Base-by-base conservation (phyloP, 495 filamentous ascomycete genomes). In the Cryomyces antarcticus region DNA sequence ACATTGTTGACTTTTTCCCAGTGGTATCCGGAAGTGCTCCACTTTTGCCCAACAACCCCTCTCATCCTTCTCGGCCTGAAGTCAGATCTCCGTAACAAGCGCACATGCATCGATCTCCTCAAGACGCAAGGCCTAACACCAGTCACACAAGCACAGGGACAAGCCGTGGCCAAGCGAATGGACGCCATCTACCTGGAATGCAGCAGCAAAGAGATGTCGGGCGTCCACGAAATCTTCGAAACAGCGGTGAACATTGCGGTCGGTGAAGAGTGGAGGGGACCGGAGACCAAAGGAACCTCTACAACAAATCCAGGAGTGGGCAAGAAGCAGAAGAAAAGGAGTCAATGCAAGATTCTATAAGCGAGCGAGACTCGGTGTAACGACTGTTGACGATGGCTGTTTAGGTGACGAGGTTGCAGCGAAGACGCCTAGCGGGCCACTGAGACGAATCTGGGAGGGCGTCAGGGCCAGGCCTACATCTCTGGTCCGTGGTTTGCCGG, bases 11-110 rank as follows among this genome's bases (percentile, higher is more conserved):
- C 46, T 28, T 35, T 41, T 36, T 28, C 36, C 31, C 48, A 97
- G 89, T 97, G 89, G 89, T 97, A 94, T 53, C 89, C 89, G 46
- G 89, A 97, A 70, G 89, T 97, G 49, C 73, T 96, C 41, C 89
- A 97, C 59, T 97, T 97, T 68, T 96, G 89, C 64, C 92, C 89
- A 7, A 89, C 86, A 49, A 96, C 89, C 2, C 89, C 89, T 4
- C 73, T 97, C 40, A 79, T 97, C 59, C 81, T 97, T 27, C 79
- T 94, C 46, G 89, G 92, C 39, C 72, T 97, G 43, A 97, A 97
- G 58, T 93, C 87, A 38, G 89, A 97, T 59, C 78, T 97, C 42
- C 88, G 89, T 55, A 69, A 73, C 60, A 95, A 96, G 66, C 76
- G 82, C 56, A 83, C 80, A 33, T 95, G 88, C 64, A 93, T 96